Conservation (phyloP, 2,329 filamentous ascomycete genomes). For the Neocatenulostroma microsporum region DNA sequence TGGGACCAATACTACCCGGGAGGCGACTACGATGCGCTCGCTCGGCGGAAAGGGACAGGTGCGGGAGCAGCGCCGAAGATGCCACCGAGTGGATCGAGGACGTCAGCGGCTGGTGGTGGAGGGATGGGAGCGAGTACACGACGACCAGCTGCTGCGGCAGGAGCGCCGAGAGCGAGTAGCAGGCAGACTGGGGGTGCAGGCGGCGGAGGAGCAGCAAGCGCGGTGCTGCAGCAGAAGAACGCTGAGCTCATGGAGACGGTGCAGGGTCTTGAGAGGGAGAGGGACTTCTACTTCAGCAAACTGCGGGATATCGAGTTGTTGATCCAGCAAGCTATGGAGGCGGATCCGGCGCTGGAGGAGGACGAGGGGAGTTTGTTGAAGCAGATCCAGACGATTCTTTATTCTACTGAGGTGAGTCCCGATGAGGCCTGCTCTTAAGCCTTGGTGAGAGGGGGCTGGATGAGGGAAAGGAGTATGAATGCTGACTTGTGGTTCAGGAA, state of each 20-base stretch:
- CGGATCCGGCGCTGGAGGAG: conserved; percentile 87
- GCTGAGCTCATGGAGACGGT: conserved; percentile 88
- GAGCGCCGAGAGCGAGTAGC: conserved; percentile 39
- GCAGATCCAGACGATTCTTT: conserved; percentile 92
- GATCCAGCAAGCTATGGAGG: conserved; percentile 86
- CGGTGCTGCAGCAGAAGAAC: conserved; percentile 78
- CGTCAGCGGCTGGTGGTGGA: conserved; percentile 43
- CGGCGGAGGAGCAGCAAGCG: conserved; percentile 47
- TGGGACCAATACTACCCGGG: conserved; percentile 99
- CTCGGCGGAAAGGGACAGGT: conserved; percentile 70
- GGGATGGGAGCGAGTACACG: conserved; percentile 39
- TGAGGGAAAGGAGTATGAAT: conserved; percentile 4
- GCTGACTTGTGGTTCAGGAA: conserved; percentile 26
- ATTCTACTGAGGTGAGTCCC: conserved; percentile 74
- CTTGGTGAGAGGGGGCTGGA: not conserved
- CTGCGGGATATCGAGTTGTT: conserved; percentile 92
- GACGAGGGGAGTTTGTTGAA: conserved; percentile 87
- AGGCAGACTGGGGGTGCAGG: conserved; percentile 35
- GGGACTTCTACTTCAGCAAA: conserved; percentile 99
- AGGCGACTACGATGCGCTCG: conserved; percentile 88
- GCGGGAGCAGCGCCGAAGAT: conserved; percentile 42
- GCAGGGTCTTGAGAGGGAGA: conserved; percentile 85
- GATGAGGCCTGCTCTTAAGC: too few relatives aligned
- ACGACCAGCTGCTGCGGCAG: conserved; percentile 43
- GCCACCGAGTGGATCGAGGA: conserved; percentile 20